Base-by-base conservation (phyloP, 352 stramenopile genomes). In the Phytophthora lateralis region DNA sequence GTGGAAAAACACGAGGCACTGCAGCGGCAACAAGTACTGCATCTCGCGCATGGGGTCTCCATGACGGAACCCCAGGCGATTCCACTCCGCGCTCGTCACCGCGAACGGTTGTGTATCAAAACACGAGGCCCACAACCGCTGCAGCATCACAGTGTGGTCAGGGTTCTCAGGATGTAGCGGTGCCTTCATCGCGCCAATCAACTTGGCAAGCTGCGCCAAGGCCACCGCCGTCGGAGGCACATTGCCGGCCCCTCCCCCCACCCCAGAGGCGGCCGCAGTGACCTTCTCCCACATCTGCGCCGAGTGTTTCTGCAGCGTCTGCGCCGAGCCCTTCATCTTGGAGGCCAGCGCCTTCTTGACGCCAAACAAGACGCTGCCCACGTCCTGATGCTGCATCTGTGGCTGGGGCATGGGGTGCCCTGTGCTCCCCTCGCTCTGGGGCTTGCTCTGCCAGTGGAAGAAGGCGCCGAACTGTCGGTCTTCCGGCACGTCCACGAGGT, bases 1-100 rank as follows among this genome's bases (percentile, higher is more conserved):
- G 44, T 87, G 80, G 63, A 96, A 96, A 57, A 89, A 94, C 39
- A 88, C 78, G 7, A 96, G 73, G 35, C 85, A 93, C 59, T 96
- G 83, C 41, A 96, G 60, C 3, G 81, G 80, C 17, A 94, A 66
- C 29, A 92, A 49, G 32, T 76, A 80, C 68, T 93, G 82, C 17
- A 93, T 70, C 55, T 93, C 85, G 7, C 69, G 57, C 50, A 90
- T 49, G 6, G 87, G 85, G 29, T 96, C 85, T 21, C 84, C 79
- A 48, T 82, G 69, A 35, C 70, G 74, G 38, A 96, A 90, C 0
- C 85, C 85, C 14, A 93, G 60, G 7, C 76, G 73, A 15, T 75
- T 72, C 87, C 87, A 96, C 18, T 71, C 63, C 0, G 60, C 24
- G 9, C 74, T 79, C 6, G 64, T 75, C n/a, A 76, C 11, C 17